phyloP scores from a whole-genome alignment of 495 filamentous ascomycete species.

The Hypoxylon rickii region DNA sequence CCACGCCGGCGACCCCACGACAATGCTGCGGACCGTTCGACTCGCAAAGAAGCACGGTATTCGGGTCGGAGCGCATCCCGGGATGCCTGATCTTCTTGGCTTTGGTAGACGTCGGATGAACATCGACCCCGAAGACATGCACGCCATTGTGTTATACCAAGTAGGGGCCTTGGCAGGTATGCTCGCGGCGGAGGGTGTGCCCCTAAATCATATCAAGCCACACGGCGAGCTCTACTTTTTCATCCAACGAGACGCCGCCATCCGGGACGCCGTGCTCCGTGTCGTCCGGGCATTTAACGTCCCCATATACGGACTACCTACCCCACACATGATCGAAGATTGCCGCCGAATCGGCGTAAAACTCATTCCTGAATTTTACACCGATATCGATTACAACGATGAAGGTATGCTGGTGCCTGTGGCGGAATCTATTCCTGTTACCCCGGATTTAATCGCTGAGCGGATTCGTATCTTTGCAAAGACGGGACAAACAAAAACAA shows the following conservation, averaged over 20 bases:
- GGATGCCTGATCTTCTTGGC: constrained; percentile 64
- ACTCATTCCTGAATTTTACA: constrained; percentile 63
- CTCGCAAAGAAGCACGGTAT: constrained; percentile 60
- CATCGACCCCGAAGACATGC: constrained; percentile 58
- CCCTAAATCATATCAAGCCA: constrained; percentile 64
- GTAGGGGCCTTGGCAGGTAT: constrained; percentile 63
- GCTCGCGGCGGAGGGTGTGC: constrained; percentile 57
- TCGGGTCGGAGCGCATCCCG: constrained; percentile 62
- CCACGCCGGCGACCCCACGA: constrained; percentile 60
- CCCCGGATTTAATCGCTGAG: constrained; percentile 14
- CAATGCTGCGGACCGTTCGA: constrained; percentile 63
- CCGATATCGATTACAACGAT: constrained; percentile 61
- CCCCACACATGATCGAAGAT: constrained; percentile 58
- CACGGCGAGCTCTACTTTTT: constrained; percentile 62
- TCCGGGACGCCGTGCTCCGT: constrained; percentile 55
- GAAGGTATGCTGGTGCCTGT: constrained; percentile 38
- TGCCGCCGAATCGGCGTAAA: constrained; percentile 54
- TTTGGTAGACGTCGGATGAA: constrained; percentile 65
- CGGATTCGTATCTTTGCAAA: constrained; percentile 4
- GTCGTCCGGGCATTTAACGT: constrained; percentile 55
- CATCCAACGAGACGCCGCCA: constrained; percentile 57
- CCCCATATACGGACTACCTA: constrained; percentile 56
- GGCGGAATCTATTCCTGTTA: constrained; percentile 15
- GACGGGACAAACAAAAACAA: constrained; percentile 12
- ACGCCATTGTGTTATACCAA: constrained; percentile 62